These are phyloP conservation scores for Leccinum truebloodii DNA, from an alignment of 768 basidiomycete genomes.

Conservation along the genomic window DNA sequence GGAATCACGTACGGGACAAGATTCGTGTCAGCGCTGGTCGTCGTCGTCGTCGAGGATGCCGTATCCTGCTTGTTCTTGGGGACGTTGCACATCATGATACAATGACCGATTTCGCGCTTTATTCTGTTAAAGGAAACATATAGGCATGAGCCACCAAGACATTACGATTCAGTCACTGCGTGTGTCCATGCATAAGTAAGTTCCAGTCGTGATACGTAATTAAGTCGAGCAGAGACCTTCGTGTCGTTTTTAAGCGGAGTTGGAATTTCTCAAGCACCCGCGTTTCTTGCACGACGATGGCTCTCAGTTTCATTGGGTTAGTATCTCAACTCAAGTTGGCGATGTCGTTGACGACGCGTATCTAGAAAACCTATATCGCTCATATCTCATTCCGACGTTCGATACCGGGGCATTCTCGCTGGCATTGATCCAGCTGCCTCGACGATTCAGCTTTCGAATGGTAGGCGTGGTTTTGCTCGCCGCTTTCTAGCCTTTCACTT, in stretches of 20 bases:
- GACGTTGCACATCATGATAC: constrained; percentile 83
- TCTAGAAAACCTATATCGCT: constrained; percentile 84
- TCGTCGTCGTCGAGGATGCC: constrained; percentile 9
- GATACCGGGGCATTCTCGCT: constrained; percentile 84
- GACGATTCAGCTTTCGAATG: constrained; percentile 87
- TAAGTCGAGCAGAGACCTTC: no score
- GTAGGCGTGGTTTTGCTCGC: constrained; percentile 37
- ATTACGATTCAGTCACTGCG: no score
- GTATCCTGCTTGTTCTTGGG: constrained; percentile 47
- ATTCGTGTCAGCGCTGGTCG: constrained; percentile 34
- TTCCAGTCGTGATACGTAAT: no score
- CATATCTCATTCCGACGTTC: constrained; percentile 88
- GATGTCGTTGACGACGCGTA: constrained; percentile 15
- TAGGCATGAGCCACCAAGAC: no score
- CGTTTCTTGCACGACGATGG: constrained; percentile 45
- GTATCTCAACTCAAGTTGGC: not conserved
- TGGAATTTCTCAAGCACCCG: constrained; percentile 14
- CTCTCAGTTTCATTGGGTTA: constrained; percentile 77
- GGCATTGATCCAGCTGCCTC: constrained; percentile 85
- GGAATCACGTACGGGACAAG: constrained; percentile 24
- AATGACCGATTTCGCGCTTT: constrained; percentile 96
- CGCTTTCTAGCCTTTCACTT: not conserved
- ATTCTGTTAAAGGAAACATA: constrained; percentile 51
- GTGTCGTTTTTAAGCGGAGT: constrained; percentile 30
- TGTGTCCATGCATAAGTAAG: no score